Base-by-base conservation (phyloP, 192 early-diverging fungal species). In the Backusella psychrophila region DNA sequence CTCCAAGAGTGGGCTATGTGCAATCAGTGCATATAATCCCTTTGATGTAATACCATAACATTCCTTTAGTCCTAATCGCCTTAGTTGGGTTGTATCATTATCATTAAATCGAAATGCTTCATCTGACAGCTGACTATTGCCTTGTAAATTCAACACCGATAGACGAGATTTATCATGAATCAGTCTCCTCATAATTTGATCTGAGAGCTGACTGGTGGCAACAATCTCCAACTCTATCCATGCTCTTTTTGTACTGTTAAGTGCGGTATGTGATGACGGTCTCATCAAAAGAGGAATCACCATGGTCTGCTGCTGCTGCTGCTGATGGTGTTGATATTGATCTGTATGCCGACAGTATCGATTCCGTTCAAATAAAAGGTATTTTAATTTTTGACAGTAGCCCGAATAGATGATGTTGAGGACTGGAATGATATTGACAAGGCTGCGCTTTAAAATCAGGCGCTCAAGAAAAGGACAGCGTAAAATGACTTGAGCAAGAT, bases 391-490 rank as follows among this genome's bases (percentile, higher is more conserved):
- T 14, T 72, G 70, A 35, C 77, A 78, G 15, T 39, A 35, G 21
- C 31, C 33, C 1, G 19, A 19, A 31, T 63, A 29, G 31, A 73
- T 35, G 38, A 69, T 68, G 15, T 72, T 65, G 23, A 78, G 31
- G 0, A 78, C 72, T 4, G 70, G 76, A 33, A 66, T 72, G 26
- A 78, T 67, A 29, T 73, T 72, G 17, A 78, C 71, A 35, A 78
- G 17, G 34, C 71, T 69, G 36, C 53, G n/a, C 0, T 56, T 59
- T 33, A 78, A 3, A 1, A 7, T 8, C 7, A 78, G 23, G 0
- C 34, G 34, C 2, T 36, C 52, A 7, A 78, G 44, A 23, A 0
- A 21, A 19, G 77, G 77, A 21, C 71, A 69, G 0, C 65, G 66
- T 15, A 66, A 44, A 14, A 74, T 11, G 34, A 78, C 29, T 12